Evolutionary conservation across 345 rosid genomes (phyloP).

Genomic region (Atalantia buxifolia): DNA sequence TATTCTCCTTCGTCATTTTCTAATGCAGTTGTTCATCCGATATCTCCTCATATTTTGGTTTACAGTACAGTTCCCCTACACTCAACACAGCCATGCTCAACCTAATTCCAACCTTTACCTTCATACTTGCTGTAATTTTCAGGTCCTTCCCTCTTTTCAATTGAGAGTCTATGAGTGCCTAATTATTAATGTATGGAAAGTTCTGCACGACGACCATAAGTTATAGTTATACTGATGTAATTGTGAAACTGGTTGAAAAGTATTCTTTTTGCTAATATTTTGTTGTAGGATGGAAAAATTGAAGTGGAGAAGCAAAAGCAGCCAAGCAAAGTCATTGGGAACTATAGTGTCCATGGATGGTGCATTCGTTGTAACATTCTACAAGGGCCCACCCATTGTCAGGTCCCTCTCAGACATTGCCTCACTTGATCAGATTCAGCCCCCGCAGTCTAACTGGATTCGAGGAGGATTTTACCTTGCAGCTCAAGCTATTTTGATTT

Average conservation of each 20-base stretch:
- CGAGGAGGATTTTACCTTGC: conserved; percentile 61
- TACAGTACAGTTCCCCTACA: conserved; percentile 54
- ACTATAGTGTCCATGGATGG: conserved; percentile 53
- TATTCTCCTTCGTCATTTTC: not conserved
- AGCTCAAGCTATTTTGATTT: conserved; percentile 35
- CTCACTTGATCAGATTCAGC: conserved; percentile 19
- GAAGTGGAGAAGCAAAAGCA: conserved; percentile 38
- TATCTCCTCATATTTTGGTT: conserved; percentile 46
- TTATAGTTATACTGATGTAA: no score
- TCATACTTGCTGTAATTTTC: conserved; percentile 49
- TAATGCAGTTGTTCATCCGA: conserved; percentile 24
- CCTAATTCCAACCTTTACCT: conserved; percentile 58
- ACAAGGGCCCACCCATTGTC: conserved; percentile 49
- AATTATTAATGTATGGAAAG: no score
- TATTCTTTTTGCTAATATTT: not conserved
- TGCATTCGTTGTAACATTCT: conserved; percentile 62
- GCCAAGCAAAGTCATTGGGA: conserved; percentile 58
- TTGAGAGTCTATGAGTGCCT: not conserved
- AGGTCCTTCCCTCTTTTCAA: conserved; percentile 30
- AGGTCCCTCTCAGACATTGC: not conserved
- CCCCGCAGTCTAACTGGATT: conserved; percentile 46
- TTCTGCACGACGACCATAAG: no score
- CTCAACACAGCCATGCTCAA: conserved; percentile 58
- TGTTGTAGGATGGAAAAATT: conserved; percentile 63
- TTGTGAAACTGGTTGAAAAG: not conserved